phyloP scores from a whole-genome alignment of 768 basidiomycete species.

The Lentinula sp. region DNA sequence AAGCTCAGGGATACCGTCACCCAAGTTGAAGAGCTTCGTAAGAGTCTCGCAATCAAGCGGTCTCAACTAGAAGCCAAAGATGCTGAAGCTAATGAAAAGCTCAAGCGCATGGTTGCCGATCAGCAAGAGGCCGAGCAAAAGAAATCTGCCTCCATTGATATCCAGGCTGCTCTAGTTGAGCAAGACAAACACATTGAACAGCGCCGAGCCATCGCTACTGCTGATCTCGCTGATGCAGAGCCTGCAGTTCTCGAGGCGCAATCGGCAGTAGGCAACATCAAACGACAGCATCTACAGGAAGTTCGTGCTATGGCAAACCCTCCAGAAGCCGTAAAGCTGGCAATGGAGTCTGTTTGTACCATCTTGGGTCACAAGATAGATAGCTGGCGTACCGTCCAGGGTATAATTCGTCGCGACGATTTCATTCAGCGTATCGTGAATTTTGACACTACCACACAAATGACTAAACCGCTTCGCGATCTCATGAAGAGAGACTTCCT shows the following conservation, averaged over 20 bases:
- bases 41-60: conserved; percentile 91
- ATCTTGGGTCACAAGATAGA: conserved; percentile 96
- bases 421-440: conserved; percentile 95
- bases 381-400: conserved; percentile 92
- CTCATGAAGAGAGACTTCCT: conserved; percentile 92
- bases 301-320: conserved; percentile 98
- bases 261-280: conserved; percentile 95
- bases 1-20: conserved; percentile 94
- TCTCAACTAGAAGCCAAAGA: conserved; percentile 91
- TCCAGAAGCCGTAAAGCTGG: conserved; percentile 93
- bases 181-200: conserved; percentile 89
- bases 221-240: conserved; percentile 95
- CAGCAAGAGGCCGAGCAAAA: conserved; percentile 99
- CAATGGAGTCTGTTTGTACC: conserved; percentile 98
- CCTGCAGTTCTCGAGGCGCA: conserved; percentile 95
- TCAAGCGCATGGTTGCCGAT: conserved; percentile 96
- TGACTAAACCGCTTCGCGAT: conserved; percentile 87
- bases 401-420: conserved; percentile 92
- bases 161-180: conserved; percentile 88
- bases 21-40: conserved; percentile 93
- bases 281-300: conserved; percentile 91
- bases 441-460: conserved; percentile 87
- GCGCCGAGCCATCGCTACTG: conserved; percentile 84
- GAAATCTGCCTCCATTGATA: conserved; percentile 93
- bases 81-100: conserved; percentile 93